Evolutionary conservation across 2,329 filamentous ascomycete genomes (phyloP), one percentile per base, ranked within the genome.

Genomic region (Neofusicoccum umdonicola): DNA sequence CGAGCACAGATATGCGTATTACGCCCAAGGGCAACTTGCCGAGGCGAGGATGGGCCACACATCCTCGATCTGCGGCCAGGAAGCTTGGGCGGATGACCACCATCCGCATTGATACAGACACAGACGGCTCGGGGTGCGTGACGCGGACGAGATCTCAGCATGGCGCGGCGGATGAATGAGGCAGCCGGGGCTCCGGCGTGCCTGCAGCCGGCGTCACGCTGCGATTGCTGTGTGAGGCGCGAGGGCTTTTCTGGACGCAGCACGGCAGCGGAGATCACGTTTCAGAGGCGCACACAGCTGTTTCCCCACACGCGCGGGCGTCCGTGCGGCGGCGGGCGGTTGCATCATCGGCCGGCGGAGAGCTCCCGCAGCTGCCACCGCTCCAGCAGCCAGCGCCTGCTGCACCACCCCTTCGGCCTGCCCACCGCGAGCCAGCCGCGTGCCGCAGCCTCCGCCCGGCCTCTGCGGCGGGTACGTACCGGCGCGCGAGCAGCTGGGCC

Each of bases 231-330:
- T 15, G 4, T n/a, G 31, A 3, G 11, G 50, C 17, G 8, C 37
- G 50, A 54, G 34, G 50, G 50, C 50, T 37, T 12, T 34, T 17
- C 1, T 9, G 22, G 8, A 11, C 22, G 7, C 4, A 27, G 54
- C 54, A 58, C 54, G 27, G 54, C 54, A 58, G 54, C 54, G 54
- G 19, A 35, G 54, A 58, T 58, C 54, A 13, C 54, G 54, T 58
- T 58, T 58, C 54, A 60, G 15, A 22, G 19, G 12, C 22, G 35
- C 34, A 27, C 37, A 56, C 17, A 27, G 51, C 52, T 34, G 39
- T 22, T 60, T 60, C 56, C 56, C 56, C 56, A 60, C 56, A 60
- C 56, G 56, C 42, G 41, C 22, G 31, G 5, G 54, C 17, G 54
- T 4, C 54, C 37, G 54, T 58, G 54, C 54, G 17, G 22, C 22